Evolutionary conservation across 2,329 filamentous ascomycete genomes (phyloP).

Genomic region (Aspergillus versicolor): DNA sequence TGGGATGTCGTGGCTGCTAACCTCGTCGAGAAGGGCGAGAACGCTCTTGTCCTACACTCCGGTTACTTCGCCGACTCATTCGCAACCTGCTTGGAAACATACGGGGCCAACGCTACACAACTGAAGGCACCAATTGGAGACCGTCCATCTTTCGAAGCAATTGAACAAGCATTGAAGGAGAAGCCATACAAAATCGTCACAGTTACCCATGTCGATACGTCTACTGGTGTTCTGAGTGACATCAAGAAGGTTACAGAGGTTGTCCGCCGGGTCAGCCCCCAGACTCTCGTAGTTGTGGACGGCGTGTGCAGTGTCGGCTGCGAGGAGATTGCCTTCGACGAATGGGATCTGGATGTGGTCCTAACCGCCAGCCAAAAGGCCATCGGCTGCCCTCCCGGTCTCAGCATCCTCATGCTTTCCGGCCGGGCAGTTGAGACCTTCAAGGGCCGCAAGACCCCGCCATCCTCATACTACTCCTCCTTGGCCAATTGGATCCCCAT

Average conservation of each 20-base stretch:
- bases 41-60: constrained; percentile 88
- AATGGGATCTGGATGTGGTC: constrained; percentile 89
- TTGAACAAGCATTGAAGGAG: constrained; percentile 83
- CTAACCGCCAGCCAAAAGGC: constrained; percentile 96
- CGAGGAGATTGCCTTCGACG: constrained; percentile 94
- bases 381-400: constrained; percentile 89
- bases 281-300: constrained; percentile 89
- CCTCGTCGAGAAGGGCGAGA: constrained; percentile 82
- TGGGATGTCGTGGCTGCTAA: constrained; percentile 98
- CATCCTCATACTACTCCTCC: constrained; percentile 88
- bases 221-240: constrained; percentile 91
- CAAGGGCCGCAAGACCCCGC: constrained; percentile 75
- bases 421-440: constrained; percentile 80
- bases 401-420: constrained; percentile 93
- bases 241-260: constrained; percentile 79
- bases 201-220: constrained; percentile 96
- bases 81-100: constrained; percentile 85
- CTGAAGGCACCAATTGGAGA: constrained; percentile 86
- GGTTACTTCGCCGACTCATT: constrained; percentile 98
- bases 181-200: constrained; percentile 94
- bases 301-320: constrained; percentile 96
- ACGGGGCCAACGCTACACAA: constrained; percentile 87
- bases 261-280: constrained; percentile 81
- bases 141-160: constrained; percentile 78
- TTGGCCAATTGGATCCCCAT: constrained; percentile 98